Evolutionary conservation across 1,139 yeast species (phyloP).

Genomic region (Zygoascus hellenicus): DNA sequence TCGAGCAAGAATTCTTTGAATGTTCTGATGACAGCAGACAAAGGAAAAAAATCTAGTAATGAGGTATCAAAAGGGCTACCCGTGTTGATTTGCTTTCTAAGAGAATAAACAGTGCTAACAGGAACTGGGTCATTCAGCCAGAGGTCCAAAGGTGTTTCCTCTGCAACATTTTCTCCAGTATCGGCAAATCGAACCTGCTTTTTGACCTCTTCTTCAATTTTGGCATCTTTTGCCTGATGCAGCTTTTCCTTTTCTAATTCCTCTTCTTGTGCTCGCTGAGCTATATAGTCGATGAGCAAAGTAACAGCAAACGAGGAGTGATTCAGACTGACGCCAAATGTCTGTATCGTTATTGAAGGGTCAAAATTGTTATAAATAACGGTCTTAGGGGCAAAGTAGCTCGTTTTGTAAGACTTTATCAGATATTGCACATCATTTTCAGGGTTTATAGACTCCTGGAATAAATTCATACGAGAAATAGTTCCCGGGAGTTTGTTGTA

Average conservation of each 20-base stretch:
- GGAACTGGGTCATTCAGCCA: constrained; percentile 28
- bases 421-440: constrained; percentile 53
- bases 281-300: constrained; percentile 58
- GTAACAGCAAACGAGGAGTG: constrained; percentile 64
- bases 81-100: constrained; percentile 57
- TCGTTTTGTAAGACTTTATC: constrained; percentile 59
- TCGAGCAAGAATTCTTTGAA: constrained; percentile 71
- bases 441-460: constrained; percentile 60
- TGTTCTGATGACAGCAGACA: constrained; percentile 58
- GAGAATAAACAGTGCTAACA: constrained; percentile 55
- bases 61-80: constrained; percentile 35
- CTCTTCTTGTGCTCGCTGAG: constrained; percentile 46
- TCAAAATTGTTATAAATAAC: constrained; percentile 64
- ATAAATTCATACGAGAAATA: constrained; percentile 45
- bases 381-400: constrained; percentile 65
- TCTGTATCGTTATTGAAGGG: constrained; percentile 52
- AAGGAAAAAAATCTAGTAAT: constrained; percentile 33
- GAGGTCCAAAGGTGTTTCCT: constrained; percentile 42
- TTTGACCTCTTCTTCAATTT: not conserved
- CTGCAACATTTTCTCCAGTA: not conserved
- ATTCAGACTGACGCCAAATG: constrained; percentile 73
- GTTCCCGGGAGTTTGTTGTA: constrained; percentile 35
- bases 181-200: constrained; percentile 9
- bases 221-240: constrained; percentile 27
- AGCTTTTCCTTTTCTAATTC: constrained; percentile 20